Evolutionary conservation across 805 yeast species (phyloP), one percentile per base, ranked within the genome.

Genomic region (Nakazawaea holstii): DNA sequence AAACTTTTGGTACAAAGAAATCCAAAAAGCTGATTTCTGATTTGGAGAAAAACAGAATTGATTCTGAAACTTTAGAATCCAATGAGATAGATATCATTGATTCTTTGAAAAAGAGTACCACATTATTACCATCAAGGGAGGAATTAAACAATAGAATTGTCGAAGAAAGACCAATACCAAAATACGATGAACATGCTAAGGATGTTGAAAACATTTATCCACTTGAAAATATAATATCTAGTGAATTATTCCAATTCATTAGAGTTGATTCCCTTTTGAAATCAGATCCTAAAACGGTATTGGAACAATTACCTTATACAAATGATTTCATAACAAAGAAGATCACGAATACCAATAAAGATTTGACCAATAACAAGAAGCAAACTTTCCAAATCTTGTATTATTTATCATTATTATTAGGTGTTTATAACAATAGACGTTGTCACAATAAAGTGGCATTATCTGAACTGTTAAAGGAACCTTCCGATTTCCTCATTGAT

Each of bases 1-100:
- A 89, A 67, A 95, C 94, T 2, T 94, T 94, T 58, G 99, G 99
- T 75, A 92, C 99, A 49, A 91, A 87, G 70, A 91, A 82, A 70
- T 97, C 97, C 52, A 92, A 89, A 70, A 85, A 88, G 57, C 95
- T 95, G 32, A 86, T 94, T 59, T 70, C 78, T 44, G 92, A 84
- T 61, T 67, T 81, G 58, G 94, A 84, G 59, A 80, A 85, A 64
- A 94, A 94, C 68, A 76, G 86, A 57, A 82, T 94, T 59, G 97
- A 94, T 62, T 77, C 96, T 2, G 95, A 80, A 45, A 79, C 82
- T 64, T 76, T 94, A 55, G 85, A 77, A 48, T 84, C 76, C 50
- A 71, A 82, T 44, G 94, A 92, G 61, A 64, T 79, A 50, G 94
- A 87, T 56, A 91, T 92, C 57, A 80, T 90, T 46, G 96, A 87